phyloP scores from a whole-genome alignment of 2,329 filamentous ascomycete species.

The Neocucurbitaria cava region DNA sequence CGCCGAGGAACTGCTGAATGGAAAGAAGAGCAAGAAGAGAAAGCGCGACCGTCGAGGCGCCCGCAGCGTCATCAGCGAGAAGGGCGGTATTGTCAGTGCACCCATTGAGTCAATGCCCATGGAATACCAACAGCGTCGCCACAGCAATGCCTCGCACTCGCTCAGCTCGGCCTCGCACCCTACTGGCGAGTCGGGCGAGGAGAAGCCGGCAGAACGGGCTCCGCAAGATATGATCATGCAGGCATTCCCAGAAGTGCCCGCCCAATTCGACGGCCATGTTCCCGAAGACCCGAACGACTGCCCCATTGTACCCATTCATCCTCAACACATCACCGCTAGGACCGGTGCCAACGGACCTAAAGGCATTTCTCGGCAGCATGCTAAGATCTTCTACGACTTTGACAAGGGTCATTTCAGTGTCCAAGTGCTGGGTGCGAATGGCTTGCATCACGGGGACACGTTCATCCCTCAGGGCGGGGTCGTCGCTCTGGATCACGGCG shows the following conservation, averaged over 20 bases:
- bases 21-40: constrained; percentile 48
- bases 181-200: constrained; percentile 39
- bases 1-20: constrained; percentile 30
- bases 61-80: constrained; percentile 70
- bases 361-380: constrained; percentile 75
- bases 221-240: constrained; percentile 47
- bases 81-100: constrained; percentile 67
- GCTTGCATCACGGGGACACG: constrained; percentile 59
- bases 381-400: constrained; percentile 74
- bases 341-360: constrained; percentile 69
- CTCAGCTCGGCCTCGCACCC: constrained; percentile 57
- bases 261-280: constrained; percentile 64
- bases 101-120: constrained; percentile 41
- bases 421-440: constrained; percentile 68
- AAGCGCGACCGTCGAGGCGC: constrained; percentile 61
- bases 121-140: constrained; percentile 45
- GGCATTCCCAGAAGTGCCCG: constrained; percentile 42
- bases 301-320: constrained; percentile 75
- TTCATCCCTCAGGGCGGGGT: constrained; percentile 27
- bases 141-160: constrained; percentile 55
- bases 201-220: constrained; percentile 39
- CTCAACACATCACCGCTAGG: constrained; percentile 52
- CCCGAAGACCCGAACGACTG: constrained; percentile 66
- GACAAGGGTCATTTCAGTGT: constrained; percentile 70
- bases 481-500: constrained; percentile 66